phyloP scores from a whole-genome alignment of 2,329 filamentous ascomycete species.

The Cladosporium sp. region DNA sequence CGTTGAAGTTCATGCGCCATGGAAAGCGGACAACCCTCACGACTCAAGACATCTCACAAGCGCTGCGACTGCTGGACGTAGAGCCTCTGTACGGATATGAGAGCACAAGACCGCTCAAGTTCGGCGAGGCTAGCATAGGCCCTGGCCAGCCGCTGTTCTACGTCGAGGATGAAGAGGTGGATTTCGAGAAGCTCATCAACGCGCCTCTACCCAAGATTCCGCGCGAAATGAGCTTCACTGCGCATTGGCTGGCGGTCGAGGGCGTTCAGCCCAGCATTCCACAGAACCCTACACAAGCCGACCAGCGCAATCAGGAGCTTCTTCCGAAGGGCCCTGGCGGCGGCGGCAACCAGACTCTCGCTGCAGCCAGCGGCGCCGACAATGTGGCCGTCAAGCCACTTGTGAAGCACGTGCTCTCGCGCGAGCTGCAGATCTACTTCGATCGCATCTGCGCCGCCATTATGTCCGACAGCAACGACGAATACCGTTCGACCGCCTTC shows the following conservation, averaged over 20 bases:
- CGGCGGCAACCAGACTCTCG: conserved; percentile 77
- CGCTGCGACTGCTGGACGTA: conserved; percentile 78
- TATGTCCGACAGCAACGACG: conserved; percentile 81
- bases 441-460: conserved; percentile 88
- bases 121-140: conserved; percentile 88
- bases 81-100: conserved; percentile 97
- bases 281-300: conserved; percentile 74
- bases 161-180: conserved; percentile 95
- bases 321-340: conserved; percentile 77
- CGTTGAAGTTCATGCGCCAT: conserved; percentile 93
- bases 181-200: conserved; percentile 98
- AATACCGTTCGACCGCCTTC: conserved; percentile 78
- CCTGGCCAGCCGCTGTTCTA: conserved; percentile 94
- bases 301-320: conserved; percentile 76
- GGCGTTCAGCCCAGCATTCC: conserved; percentile 94
- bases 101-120: conserved; percentile 78
- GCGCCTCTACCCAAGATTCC: conserved; percentile 91
- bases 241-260: conserved; percentile 96
- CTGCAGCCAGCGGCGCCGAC: conserved; percentile 76
- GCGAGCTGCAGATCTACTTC: conserved; percentile 94
- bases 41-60: conserved; percentile 83
- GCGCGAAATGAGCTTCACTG: conserved; percentile 85
- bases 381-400: conserved; percentile 78
- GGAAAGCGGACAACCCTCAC: conserved; percentile 78
- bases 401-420: conserved; percentile 92